Base-by-base conservation (phyloP, 2,329 filamentous ascomycete species). In the Alternaria sp. region DNA sequence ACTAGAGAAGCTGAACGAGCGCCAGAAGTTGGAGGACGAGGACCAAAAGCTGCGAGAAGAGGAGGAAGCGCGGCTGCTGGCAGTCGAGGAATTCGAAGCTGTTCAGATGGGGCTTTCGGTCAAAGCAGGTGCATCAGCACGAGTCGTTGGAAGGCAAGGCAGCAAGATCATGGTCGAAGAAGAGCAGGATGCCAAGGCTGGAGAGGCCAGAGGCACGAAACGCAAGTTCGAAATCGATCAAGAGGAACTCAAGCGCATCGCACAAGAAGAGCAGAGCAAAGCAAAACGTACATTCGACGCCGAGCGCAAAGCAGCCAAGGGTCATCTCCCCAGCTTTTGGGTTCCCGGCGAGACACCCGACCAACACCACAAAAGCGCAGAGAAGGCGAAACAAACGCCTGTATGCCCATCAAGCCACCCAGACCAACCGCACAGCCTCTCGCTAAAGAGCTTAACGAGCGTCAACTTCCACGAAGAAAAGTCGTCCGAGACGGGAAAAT, bases 281-380 rank as follows among this genome's bases (percentile, higher is more conserved):
- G 88, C 91, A 21, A 89, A 90, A 72, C 89, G 86, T 64, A 88
- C 89, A 19, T 86, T 96, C 61, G 89, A 92, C 56, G 87, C 88
- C 45, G 92, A 96, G 78, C 92, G 90, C 75, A 78, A 77, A 57
- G 80, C 89, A 75, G 84, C 86, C 9, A 92, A 91, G 79, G 86
- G 88, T 1, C 86, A 86, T 15, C 82, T 97, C 0, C 92, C 93
- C 0, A 96, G 93, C 0, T 98, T 98, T 81, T 98, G 95, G 96
- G 91, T 95, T 1, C 95, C 93, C 0, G 92, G 91, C 0, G 87
- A 95, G 61, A 96, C 92, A 0, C 93, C 93, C 1, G 85, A 85
- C 0, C 61, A 74, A 15, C 76, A 81, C 59, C 86, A 85, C 40
- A 87, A 87, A 50, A 82, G 72, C 49, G 62, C 68, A 3, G 69